Percentiles rank a stretch among this genome's conserved stretches.
phyloP scores from a whole-genome alignment of 306 rosid genomes.

The Cajanus cajan region DNA sequence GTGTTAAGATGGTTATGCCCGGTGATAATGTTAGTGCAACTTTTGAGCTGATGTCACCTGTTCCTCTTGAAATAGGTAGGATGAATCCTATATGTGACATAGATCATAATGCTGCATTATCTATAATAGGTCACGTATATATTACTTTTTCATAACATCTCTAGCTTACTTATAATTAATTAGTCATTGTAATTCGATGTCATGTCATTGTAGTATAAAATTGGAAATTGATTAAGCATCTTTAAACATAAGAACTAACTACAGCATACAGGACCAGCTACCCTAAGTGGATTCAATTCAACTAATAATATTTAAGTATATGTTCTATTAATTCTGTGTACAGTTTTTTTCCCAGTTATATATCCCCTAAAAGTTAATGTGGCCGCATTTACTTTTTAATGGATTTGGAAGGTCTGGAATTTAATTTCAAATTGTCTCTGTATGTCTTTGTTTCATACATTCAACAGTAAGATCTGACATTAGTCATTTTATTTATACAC shows the following conservation, averaged over 20 bases:
- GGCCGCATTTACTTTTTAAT: neutral
- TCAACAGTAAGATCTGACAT: conserved; percentile 6
- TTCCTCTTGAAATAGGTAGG: conserved; percentile 85
- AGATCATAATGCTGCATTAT: neutral
- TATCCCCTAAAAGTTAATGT: neutral
- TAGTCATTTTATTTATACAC: conserved; percentile 27
- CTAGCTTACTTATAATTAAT: neutral
- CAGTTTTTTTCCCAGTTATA: neutral
- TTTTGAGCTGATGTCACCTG: conserved; percentile 78
- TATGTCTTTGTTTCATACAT: conserved; percentile 3
- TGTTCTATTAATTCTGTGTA: neutral
- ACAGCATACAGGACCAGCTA: neutral
- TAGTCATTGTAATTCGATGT: neutral
- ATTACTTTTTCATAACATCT: neutral
- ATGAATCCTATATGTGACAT: conserved; percentile 14
- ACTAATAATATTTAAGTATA: neutral
- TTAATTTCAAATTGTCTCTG: neutral
- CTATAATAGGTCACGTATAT: conserved; percentile 9
- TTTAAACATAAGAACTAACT: neutral
- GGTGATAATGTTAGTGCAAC: conserved; percentile 84
- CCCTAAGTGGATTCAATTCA: neutral
- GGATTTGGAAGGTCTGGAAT: neutral
- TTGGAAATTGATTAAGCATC: neutral
- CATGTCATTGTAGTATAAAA: neutral
- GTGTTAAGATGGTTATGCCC: conserved; percentile 92